Conservation (phyloP, 2,329 filamentous ascomycete species). For the Phaeomoniella chlamydospora region DNA sequence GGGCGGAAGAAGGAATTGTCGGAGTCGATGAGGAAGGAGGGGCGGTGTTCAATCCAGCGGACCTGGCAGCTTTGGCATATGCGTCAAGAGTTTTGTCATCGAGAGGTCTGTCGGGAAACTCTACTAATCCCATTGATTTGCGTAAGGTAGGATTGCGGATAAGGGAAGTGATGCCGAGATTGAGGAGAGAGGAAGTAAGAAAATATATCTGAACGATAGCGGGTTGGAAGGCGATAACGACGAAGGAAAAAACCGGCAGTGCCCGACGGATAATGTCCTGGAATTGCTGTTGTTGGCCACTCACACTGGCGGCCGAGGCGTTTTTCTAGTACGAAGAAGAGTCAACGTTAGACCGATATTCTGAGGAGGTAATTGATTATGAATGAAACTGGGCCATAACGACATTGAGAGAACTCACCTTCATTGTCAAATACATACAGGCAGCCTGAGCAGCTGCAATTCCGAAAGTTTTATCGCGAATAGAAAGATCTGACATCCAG, state of each 20-base stretch:
- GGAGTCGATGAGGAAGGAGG: neutral
- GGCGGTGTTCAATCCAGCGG: neutral
- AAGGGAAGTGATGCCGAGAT: conserved; percentile 27
- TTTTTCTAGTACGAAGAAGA: neutral
- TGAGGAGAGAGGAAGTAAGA: conserved; percentile 23
- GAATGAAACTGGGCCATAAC: neutral
- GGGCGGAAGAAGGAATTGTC: neutral
- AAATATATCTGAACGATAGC: conserved; percentile 51
- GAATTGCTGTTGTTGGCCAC: conserved; percentile 11
- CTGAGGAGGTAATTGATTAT: neutral
- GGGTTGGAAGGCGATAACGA: conserved; percentile 40
- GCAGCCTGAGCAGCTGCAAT: conserved; percentile 50
- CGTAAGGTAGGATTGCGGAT: conserved; percentile 23
- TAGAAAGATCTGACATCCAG: conserved; percentile 70
- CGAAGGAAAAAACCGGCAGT: conserved; percentile 38
- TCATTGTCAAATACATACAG: conserved; percentile 43
- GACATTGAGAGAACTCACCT: conserved; percentile 27
- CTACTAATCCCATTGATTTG: conserved; percentile 12
- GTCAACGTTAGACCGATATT: neutral
- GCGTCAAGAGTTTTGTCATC: conserved; percentile 7
- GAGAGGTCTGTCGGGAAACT: conserved; percentile 9
- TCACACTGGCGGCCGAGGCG: neutral
- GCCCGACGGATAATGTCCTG: conserved; percentile 21
- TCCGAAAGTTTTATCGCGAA: conserved; percentile 62
- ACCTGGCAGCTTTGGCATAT: conserved; percentile 3